Conservation (phyloP, 176 grass and related monocot species). For the Lolium perenne region DNA sequence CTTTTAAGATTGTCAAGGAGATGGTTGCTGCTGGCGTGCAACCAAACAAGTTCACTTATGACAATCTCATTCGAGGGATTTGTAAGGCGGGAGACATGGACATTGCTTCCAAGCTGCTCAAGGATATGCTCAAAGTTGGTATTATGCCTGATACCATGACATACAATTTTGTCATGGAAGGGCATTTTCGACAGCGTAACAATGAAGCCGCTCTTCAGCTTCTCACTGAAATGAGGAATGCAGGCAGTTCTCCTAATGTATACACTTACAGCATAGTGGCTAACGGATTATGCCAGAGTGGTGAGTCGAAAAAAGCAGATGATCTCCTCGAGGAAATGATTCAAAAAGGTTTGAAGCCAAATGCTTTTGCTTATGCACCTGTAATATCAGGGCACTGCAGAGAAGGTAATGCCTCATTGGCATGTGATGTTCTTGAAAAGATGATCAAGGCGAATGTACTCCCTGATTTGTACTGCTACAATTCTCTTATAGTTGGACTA, state of each 20-base stretch:
- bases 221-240: constrained; percentile 63
- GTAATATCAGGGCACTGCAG: constrained; percentile 69
- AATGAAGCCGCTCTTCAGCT: constrained; percentile 49
- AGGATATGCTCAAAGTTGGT: constrained; percentile 57
- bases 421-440: constrained; percentile 57
- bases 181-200: constrained; percentile 47
- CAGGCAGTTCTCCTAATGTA: constrained; percentile 50
- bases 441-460: constrained; percentile 56
- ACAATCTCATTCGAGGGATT: constrained; percentile 63
- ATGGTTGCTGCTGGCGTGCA: constrained; percentile 63
- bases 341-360: constrained; percentile 58
- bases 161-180: constrained; percentile 74
- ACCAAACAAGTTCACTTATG: constrained; percentile 62
- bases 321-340: constrained; percentile 69
- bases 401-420: constrained; percentile 62
- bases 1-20: constrained; percentile 51
- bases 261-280: constrained; percentile 66
- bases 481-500: constrained; percentile 73
- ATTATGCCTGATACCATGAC: constrained; percentile 52
- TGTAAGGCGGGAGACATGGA: constrained; percentile 63
- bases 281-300: constrained; percentile 65
- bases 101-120: constrained; percentile 51
- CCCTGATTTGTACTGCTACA: constrained; percentile 78
- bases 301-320: constrained; percentile 49
- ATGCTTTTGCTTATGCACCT: constrained; percentile 66